These are phyloP conservation scores for Boletus rubroflammeus DNA, from an alignment of 768 basidiomycete genomes.

Conservation along the genomic window DNA sequence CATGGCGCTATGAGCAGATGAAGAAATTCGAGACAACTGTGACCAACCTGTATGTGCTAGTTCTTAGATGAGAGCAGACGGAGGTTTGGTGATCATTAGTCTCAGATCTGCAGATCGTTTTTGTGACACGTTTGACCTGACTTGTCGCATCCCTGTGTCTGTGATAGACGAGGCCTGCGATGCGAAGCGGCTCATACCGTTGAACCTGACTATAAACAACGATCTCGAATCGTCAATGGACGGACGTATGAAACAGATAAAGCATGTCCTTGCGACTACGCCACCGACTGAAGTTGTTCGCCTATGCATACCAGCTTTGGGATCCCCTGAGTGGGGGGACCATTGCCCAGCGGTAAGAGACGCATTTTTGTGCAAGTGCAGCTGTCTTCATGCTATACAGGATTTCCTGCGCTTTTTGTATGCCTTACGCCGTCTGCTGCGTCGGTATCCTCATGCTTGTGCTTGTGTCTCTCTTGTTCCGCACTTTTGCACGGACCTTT, in stretches of 20 bases:
- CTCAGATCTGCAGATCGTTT: constrained; percentile 54
- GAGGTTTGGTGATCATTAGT: constrained; percentile 10
- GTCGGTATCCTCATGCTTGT: constrained; percentile 54
- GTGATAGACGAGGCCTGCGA: constrained; percentile 43
- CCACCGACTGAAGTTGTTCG: constrained; percentile 42
- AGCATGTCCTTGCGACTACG: constrained; percentile 27
- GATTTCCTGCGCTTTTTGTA: constrained; percentile 71
- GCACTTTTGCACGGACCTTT: constrained; percentile 53
- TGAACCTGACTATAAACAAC: constrained; percentile 20
- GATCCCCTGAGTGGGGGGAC: constrained; percentile 70
- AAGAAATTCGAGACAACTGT: constrained; percentile 89
- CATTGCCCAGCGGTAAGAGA: constrained; percentile 47
- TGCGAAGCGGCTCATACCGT: constrained; percentile 37
- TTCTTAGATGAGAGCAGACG: constrained; percentile 10
- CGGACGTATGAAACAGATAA: constrained; percentile 29
- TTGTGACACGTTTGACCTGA: constrained; percentile 73
- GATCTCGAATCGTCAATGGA: constrained; percentile 16
- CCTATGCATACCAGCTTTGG: constrained; percentile 60
- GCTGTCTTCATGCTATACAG: constrained; percentile 35
- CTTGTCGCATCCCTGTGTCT: constrained; percentile 51
- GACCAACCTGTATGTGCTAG: constrained; percentile 44
- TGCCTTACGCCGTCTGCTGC: constrained; percentile 57
- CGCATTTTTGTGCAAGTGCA: not conserved
- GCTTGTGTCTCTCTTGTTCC: constrained; percentile 68
- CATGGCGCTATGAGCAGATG: constrained; percentile 96